These are phyloP conservation scores for Fusarium redolens DNA, from an alignment of 2,329 filamentous ascomycete species.

Conservation along the genomic window DNA sequence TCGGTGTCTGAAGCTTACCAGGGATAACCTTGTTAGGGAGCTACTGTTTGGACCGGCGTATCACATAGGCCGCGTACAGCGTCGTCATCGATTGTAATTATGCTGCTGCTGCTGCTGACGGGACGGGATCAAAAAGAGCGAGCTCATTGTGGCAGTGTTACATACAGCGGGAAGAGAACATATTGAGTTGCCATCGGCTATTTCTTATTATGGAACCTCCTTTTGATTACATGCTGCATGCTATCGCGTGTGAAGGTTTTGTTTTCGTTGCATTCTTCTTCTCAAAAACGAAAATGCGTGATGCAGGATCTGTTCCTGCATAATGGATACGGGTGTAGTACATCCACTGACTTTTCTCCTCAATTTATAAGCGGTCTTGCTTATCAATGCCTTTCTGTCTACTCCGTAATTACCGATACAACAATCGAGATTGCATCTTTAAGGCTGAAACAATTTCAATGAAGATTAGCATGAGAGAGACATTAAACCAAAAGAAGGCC, in stretches of 20 bases:
- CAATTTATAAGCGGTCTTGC: conserved; percentile 2
- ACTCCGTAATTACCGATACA: conserved; percentile 13
- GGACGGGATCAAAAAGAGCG: neutral
- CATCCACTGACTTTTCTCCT: neutral
- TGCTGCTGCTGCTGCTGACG: neutral
- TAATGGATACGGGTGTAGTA: conserved; percentile 11
- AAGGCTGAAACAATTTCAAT: conserved; percentile 33
- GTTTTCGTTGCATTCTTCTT: neutral
- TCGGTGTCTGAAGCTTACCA: conserved; percentile 15
- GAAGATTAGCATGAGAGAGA: conserved; percentile 4
- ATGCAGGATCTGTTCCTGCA: conserved; percentile 31
- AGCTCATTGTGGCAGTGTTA: neutral
- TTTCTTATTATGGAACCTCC: neutral
- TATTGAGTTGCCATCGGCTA: neutral
- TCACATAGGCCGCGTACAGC: conserved; percentile 30
- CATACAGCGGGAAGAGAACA: neutral
- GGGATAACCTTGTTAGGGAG: conserved; percentile 19
- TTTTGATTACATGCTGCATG: neutral
- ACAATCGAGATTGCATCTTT: conserved; percentile 32
- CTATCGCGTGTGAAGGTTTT: neutral
- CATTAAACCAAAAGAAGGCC: neutral
- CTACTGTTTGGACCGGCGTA: conserved; percentile 7
- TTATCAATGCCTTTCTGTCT: conserved; percentile 4
- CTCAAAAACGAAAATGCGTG: conserved; percentile 5
- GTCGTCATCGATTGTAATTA: conserved; percentile 36